Base-by-base conservation (phyloP, 2,329 filamentous ascomycete species). In the Dactylonectria estremocensis region DNA sequence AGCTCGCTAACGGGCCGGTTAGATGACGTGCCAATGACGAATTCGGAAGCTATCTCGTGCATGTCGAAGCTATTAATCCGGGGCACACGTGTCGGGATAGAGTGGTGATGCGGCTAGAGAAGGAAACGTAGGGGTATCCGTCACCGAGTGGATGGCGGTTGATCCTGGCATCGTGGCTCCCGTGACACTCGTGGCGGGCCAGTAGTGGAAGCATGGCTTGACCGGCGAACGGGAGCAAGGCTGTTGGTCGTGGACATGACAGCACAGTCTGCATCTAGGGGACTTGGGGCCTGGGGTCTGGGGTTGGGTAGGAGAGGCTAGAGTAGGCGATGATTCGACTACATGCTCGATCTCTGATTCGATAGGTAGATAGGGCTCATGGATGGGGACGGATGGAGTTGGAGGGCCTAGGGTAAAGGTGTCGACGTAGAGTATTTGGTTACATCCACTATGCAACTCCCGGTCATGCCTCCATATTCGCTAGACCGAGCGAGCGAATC, bases 261-360 rank as follows among this genome's bases (percentile, higher is more conserved):
- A 76, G 69, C 73, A 65, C 72, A 73, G 48, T 63, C 49, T 69
- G 71, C 70, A 76, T 73, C 68, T 59, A 59, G 66, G 24, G 59
- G 40, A 57, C 37, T 65, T 57, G 61, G 66, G 58, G 68, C 75
- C 50, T 69, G 40, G 64, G 58, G 68, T 76, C 50, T 69, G 40
- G 64, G 64, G 56, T 66, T 63, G 64, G 20, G 33, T 60, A 52
- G 56, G 66, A 66, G 63, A 61, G 58, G 64, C 40, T 59, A 40
- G 59, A 71, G 52, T 59, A 55, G 56, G 71, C 62, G 63, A 54
- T 52, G 60, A 66, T 20, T 58, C 45, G 48, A 57, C 33, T 24
- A 49, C 65, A 66, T 50, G 7, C 52, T 45, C 60, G 61, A 52
- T 48, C 35, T 50, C 68, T 52, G 50, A 70, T 72, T 74, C 65